Conservation (phyloP, 148 eudicot species). For the Spergularia marina region DNA sequence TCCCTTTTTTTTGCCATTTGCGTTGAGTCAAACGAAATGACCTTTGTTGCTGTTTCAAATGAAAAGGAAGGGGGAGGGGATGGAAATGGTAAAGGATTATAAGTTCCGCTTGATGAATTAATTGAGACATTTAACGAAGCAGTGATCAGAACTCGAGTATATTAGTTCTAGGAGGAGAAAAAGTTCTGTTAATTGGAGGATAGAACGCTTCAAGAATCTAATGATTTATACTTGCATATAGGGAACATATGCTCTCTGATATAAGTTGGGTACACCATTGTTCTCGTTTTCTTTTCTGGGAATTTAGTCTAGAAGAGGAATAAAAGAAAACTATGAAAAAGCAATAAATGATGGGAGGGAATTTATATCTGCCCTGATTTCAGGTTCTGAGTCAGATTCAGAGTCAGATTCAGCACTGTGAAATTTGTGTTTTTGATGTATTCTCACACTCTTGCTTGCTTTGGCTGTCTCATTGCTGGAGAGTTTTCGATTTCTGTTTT, state of each 20-base stretch:
- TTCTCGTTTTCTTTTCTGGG: background rate
- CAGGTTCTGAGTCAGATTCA: background rate
- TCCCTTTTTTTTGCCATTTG: slow-evolving; percentile 4
- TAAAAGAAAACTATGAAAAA: background rate
- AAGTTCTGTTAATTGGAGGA: background rate
- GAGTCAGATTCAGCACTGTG: background rate
- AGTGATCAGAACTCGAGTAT: background rate
- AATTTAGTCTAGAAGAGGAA: background rate
- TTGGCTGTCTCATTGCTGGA: background rate
- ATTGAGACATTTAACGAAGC: background rate
- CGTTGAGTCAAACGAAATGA: slow-evolving; percentile 4
- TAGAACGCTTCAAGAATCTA: background rate
- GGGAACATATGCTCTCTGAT: background rate
- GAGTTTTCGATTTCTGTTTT: background rate
- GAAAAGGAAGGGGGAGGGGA: background rate
- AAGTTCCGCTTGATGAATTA: background rate
- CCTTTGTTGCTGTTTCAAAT: background rate
- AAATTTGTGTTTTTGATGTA: background rate
- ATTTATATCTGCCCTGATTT: background rate
- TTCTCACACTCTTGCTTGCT: background rate
- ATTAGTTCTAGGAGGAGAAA: background rate
- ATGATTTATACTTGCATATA: background rate
- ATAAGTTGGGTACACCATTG: background rate
- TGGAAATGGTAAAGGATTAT: background rate
- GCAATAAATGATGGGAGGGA: background rate